These are phyloP conservation scores for Coemansia sp. DNA, from an alignment of 192 early-diverging fungal species.

Conservation along the genomic window DNA sequence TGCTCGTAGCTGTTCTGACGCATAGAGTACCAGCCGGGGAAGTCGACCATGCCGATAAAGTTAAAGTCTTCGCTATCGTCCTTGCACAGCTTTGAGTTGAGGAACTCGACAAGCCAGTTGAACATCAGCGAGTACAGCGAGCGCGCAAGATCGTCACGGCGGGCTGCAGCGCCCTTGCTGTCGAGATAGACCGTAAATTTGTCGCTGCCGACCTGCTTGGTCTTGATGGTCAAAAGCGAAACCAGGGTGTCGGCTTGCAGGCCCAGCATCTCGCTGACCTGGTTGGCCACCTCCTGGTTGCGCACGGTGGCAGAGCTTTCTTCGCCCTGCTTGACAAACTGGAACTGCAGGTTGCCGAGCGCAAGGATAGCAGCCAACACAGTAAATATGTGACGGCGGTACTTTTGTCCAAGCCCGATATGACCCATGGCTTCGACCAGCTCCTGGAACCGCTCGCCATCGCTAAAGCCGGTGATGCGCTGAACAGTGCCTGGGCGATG, in stretches of 20 bases:
- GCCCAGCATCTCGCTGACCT: constrained; percentile 81
- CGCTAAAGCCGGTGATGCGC: constrained; percentile 63
- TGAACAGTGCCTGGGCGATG: constrained; percentile 61
- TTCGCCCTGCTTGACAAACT: constrained; percentile 66
- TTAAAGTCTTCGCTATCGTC: constrained; percentile 62
- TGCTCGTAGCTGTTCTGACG: constrained; percentile 58
- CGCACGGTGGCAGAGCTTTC: constrained; percentile 81
- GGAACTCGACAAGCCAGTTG: constrained; percentile 80
- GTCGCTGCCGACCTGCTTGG: constrained; percentile 79
- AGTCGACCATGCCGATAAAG: constrained; percentile 84
- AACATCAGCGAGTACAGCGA: constrained; percentile 84
- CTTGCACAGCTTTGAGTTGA: constrained; percentile 79
- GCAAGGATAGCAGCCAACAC: constrained; percentile 83
- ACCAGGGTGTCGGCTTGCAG: constrained; percentile 71
- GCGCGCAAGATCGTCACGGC: constrained; percentile 72
- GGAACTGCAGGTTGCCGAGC: constrained; percentile 87
- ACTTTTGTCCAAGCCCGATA: constrained; percentile 79
- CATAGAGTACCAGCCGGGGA: constrained; percentile 71
- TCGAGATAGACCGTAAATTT: constrained; percentile 83
- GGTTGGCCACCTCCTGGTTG: constrained; percentile 73
- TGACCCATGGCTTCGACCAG: constrained; percentile 82
- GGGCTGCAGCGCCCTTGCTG: constrained; percentile 66
- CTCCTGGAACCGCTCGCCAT: constrained; percentile 63
- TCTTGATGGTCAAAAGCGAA: constrained; percentile 78
- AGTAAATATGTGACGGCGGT: constrained; percentile 83